Base-by-base conservation (phyloP, 2,329 filamentous ascomycete species). In the Aaosphaeria pasadenensis region DNA sequence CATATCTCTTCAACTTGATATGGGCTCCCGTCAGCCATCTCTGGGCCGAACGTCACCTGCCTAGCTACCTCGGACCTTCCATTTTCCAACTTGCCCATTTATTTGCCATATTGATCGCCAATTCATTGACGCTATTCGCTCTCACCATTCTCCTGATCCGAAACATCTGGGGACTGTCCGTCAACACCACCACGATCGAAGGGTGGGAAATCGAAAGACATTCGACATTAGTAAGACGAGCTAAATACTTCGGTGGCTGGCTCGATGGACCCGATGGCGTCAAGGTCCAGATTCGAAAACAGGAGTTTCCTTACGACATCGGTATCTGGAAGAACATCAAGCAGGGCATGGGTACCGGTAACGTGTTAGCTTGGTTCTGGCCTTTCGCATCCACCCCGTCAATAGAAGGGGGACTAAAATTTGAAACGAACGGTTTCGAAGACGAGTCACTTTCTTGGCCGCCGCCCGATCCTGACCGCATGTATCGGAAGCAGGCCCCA, bases 271-370 rank as follows among this genome's bases (percentile, higher is more conserved):
- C 82, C 0, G 79, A 83, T 40, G 83, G 83, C 2, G 66, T 69
- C 2, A 73, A 74, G 47, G 53, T 85, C 2, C 71, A 75, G 7
- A 78, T 88, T 39, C 75, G 80, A 48, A 80, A 77, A 45, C 81
- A 91, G 58, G 87, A 92, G 67, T 94, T 90, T 58, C 89, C 89
- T 0, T 94, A 91, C 70, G 89, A 95, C 60, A 72, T 92, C 40
- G 88, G 87, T 43, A 75, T 94, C 58, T 90, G 83, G 72, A 66
- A 73, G 33, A 95, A 95, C 66, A 77, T 92, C 63, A 77, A 79
- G 11, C 85, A 89, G 62, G 86, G 84, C 11, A 91, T 94, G 86
- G 87, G 88, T 4, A 85, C 82, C 0, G 55, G 64, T 6, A 90
- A 89, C 62, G 66, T 81, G 0, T 54, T 90, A 0, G 64, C 78